These are phyloP conservation scores for Diaporthe velutina DNA, from an alignment of 2,329 filamentous ascomycete species.

Conservation along the genomic window DNA sequence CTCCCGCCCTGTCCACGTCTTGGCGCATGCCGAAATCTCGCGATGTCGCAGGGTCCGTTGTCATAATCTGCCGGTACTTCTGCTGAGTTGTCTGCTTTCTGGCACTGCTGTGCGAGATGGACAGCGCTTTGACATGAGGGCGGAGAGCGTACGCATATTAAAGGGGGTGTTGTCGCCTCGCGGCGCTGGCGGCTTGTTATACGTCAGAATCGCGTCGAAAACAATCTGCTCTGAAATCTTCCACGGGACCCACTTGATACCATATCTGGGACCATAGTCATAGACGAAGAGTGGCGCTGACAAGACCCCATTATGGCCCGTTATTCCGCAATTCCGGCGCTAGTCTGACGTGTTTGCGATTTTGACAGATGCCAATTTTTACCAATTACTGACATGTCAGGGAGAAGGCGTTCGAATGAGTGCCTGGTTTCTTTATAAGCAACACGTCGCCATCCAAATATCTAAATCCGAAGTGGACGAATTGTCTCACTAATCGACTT, in stretches of 20 bases:
- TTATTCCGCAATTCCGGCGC: conserved; percentile 28
- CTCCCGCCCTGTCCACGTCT: background rate
- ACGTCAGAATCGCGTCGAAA: conserved; percentile 18
- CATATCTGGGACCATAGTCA: conserved; percentile 6
- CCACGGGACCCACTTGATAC: background rate
- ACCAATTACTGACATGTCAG: background rate
- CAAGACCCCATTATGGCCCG: background rate
- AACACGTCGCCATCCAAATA: background rate
- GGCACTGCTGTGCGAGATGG: background rate
- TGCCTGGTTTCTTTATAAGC: background rate
- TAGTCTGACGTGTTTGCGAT: background rate
- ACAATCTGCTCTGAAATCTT: conserved; percentile 7
- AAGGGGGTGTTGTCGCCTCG: background rate
- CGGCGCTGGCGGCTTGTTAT: background rate
- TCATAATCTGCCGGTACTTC: background rate
- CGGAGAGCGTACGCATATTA: background rate
- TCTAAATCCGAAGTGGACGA: background rate
- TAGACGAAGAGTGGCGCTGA: conserved; percentile 7
- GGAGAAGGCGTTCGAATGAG: background rate
- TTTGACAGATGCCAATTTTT: conserved; percentile 1
- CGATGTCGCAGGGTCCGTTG: background rate
- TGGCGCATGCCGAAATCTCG: background rate
- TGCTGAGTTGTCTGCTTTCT: background rate
- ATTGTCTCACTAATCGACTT: background rate
- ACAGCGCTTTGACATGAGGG: background rate